A percentile compares a stretch with the other conserved stretches of the same genome.
phyloP scores from a whole-genome alignment of 331 rosid genomes.

The Erythrophleum ivorense region DNA sequence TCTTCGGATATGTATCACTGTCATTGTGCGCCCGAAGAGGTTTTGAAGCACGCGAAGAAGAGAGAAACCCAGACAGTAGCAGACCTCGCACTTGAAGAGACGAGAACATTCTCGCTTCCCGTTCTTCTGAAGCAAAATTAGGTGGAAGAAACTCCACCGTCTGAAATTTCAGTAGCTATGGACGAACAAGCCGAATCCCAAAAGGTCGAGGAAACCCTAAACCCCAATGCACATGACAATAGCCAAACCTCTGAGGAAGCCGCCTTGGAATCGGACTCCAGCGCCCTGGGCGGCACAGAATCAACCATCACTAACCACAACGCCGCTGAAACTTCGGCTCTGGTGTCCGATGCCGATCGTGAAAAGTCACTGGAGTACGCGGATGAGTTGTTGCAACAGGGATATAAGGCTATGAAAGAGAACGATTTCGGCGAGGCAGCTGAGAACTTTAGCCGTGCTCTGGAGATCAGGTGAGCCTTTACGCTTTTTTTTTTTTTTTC shows the following conservation, averaged over 20 bases:
- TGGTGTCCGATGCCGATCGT: conserved; percentile 48
- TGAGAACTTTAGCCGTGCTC: conserved; percentile 92
- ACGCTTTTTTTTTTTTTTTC: not conserved
- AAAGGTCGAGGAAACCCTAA: conserved; percentile 49
- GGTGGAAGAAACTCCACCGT: conserved; percentile 68
- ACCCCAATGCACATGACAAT: conserved; percentile 38
- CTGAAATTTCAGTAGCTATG: conserved; percentile 52
- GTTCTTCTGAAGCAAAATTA: conserved; percentile 24
- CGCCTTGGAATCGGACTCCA: conserved; percentile 40
- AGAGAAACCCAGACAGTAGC: conserved; percentile 10
- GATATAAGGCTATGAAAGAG: conserved; percentile 69
- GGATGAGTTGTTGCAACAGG: conserved; percentile 74
- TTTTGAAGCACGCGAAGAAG: not conserved
- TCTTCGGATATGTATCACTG: not conserved
- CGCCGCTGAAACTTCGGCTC: conserved; percentile 51
- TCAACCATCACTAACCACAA: conserved; percentile 51
- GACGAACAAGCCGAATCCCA: conserved; percentile 32
- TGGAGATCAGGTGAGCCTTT: conserved; percentile 83
- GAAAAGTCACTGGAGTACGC: conserved; percentile 62
- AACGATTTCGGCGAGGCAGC: conserved; percentile 74
- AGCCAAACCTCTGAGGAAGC: conserved; percentile 52
- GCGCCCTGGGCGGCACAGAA: conserved; percentile 47
- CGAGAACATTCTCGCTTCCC: conserved; percentile 2
- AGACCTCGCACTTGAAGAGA: conserved; percentile 35
- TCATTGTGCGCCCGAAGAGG: conserved; percentile 46